Evolutionary conservation across 2,329 filamentous ascomycete genomes (phyloP).

Genomic region (Colletotrichum trifolii): DNA sequence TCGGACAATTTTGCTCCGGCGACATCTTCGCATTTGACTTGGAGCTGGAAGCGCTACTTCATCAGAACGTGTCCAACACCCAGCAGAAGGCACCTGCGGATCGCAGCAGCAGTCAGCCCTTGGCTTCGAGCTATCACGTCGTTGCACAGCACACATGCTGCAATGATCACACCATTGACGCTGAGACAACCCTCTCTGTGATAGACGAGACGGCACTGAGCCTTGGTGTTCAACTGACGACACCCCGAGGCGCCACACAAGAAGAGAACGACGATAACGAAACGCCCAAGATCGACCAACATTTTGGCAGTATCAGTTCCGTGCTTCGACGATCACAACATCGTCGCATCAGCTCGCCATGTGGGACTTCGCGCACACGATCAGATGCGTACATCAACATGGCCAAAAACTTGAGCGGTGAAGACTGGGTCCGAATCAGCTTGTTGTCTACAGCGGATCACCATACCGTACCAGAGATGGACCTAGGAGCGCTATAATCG

Average conservation of each 20-base stretch:
- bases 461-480: slow-evolving; percentile 46
- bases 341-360: not conserved
- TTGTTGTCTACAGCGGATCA: slow-evolving; percentile 50
- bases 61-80: not conserved
- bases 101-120: slow-evolving; percentile 9
- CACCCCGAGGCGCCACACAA: too few species aligned
- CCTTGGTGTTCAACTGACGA: too few species aligned
- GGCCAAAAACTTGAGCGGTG: slow-evolving; percentile 42
- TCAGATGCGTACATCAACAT: slow-evolving; percentile 49
- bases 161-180: not conserved
- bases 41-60: slow-evolving; percentile 58
- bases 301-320: too few species aligned
- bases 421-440: slow-evolving; percentile 45
- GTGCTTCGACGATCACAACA: too few species aligned
- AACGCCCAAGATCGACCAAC: too few species aligned
- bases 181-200: not conserved
- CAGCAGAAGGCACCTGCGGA: slow-evolving; percentile 9
- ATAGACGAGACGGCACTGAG: not conserved
- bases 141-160: not conserved
- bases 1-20: slow-evolving; percentile 75
- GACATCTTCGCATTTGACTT: slow-evolving; percentile 72
- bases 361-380: slow-evolving; percentile 40
- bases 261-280: too few species aligned
- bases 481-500: slow-evolving; percentile 42
- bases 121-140: not conserved